Evolutionary conservation across 2,329 filamentous ascomycete species (phyloP), one percentile per base, ranked within the genome.

Genomic region (Penicillium sp.): DNA sequence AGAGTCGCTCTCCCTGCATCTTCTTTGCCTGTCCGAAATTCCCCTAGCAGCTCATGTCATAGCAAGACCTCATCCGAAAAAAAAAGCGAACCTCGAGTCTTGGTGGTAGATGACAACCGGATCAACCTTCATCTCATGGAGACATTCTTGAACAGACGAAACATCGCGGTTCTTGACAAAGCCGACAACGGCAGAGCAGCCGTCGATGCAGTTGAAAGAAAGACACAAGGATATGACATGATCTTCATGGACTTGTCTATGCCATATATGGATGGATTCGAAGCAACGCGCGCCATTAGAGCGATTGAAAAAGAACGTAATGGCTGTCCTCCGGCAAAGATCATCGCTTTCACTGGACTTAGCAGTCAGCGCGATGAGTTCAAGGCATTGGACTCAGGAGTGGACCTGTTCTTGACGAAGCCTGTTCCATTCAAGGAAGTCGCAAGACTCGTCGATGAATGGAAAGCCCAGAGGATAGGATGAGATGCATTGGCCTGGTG

Each of bases 371-470:
- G 65, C 14, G 74, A 76, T 45, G 70, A 76, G 56, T 64, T 64
- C 8, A 70, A 76, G 51, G 75, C 74, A 0, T 64, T 74, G 27
- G 61, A 67, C 0, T 70, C 71, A 0, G 76, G 76, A 1, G 71
- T 78, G 47, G 70, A 78, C 57, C 57, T 76, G 16, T 78, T 76
- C 48, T 63, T 79, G 47, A 76, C 72, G 7, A 79, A 79, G 46
- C 76, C 76, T 2, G 74, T 78, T 14, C 71, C 69, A 1, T 74
- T 77, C 45, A 74, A 69, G 53, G 69, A 71, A 48, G 71, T 77
- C 18, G 71, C 70, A 4, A 59, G 69, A 26, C 50, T 77, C 16
- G 53, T 78, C 23, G 58, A 65, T n/a, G 65, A 65, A 34, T 71
- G 68, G 68, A 56, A 63, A 7, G 18, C 34, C 9, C 23, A 18